A percentile compares a stretch with the other conserved stretches of the same genome.
phyloP scores from a whole-genome alignment of 1,139 yeast species.

The Blastobotrys apis region DNA sequence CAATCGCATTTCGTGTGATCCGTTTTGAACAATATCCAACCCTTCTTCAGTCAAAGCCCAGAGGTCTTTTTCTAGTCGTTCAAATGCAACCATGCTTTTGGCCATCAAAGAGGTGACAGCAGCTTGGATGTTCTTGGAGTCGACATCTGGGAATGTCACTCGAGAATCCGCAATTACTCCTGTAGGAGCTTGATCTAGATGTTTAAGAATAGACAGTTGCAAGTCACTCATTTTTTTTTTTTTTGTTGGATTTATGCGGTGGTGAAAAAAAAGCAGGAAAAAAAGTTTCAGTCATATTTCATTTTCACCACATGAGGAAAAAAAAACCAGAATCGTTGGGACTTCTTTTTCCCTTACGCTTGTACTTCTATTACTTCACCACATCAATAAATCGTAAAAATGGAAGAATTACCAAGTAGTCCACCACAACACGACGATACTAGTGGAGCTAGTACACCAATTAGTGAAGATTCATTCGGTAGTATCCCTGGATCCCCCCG shows the following conservation, averaged over 20 bases:
- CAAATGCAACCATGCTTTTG: conserved; percentile 71
- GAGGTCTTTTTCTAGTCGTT: conserved; percentile 67
- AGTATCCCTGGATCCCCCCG: conserved; percentile 21
- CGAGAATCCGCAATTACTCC: conserved; percentile 64
- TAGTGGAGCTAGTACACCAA: conserved; percentile 12
- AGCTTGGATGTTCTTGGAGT: conserved; percentile 58
- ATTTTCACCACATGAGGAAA: background rate
- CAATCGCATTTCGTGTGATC: conserved; percentile 87
- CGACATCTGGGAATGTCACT: conserved; percentile 49
- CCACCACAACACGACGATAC: background rate
- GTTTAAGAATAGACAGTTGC: conserved; percentile 55
- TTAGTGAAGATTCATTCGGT: conserved; percentile 22
- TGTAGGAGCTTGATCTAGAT: conserved; percentile 48
- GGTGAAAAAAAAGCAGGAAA: background rate
- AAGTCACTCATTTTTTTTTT: conserved; percentile 39
- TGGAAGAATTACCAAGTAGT: background rate
- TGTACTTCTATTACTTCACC: background rate
- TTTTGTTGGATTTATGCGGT: background rate
- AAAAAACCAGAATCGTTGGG: too few relatives aligned
- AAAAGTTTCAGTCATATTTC: conserved; percentile 7
- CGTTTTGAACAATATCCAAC: conserved; percentile 65
- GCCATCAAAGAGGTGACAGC: conserved; percentile 85
- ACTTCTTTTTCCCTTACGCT: too few relatives aligned
- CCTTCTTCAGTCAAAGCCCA: conserved; percentile 84
- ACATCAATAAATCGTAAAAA: background rate